Evolutionary conservation across 139 green algal species (phyloP).

Genomic region (Coelastrella sp.): DNA sequence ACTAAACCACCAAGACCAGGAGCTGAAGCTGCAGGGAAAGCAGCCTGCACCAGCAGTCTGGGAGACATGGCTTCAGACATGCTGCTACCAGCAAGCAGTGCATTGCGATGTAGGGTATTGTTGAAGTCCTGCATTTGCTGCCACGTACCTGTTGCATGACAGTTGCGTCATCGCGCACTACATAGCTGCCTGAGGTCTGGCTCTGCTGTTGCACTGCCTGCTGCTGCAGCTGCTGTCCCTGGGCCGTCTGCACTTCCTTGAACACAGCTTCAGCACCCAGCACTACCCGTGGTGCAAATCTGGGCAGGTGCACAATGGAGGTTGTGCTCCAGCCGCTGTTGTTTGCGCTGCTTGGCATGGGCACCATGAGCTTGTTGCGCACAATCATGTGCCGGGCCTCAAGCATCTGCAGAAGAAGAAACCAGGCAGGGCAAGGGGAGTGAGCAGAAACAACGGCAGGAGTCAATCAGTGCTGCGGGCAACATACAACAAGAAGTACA

Average conservation of each 20-base stretch:
- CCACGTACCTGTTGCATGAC: conserved; percentile 33
- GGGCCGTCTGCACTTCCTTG: conserved; percentile 16
- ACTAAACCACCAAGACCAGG: background rate
- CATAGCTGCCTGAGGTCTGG: conserved; percentile 13
- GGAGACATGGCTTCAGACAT: background rate
- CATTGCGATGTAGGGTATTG: no score
- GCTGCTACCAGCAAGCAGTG: background rate
- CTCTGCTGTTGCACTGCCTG: conserved; percentile 39
- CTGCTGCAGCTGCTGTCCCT: conserved; percentile 19
- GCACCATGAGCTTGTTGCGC: conserved; percentile 47
- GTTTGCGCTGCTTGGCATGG: background rate
- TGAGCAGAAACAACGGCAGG: background rate
- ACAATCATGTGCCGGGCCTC: conserved; percentile 45
- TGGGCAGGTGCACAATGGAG: conserved; percentile 38
- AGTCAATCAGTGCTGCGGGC: background rate
- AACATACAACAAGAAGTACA: background rate
- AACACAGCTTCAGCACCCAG: conserved; percentile 22
- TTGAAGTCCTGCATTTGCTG: background rate
- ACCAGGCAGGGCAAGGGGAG: background rate
- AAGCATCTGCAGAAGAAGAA: conserved; percentile 42
- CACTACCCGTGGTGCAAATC: conserved; percentile 13
- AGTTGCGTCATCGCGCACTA: conserved; percentile 12
- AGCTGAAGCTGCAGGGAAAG: background rate
- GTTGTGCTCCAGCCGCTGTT: conserved; percentile 33
- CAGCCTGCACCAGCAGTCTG: background rate